Base-by-base conservation (phyloP, 345 rosid species). In the Leavenworthia alabamica region DNA sequence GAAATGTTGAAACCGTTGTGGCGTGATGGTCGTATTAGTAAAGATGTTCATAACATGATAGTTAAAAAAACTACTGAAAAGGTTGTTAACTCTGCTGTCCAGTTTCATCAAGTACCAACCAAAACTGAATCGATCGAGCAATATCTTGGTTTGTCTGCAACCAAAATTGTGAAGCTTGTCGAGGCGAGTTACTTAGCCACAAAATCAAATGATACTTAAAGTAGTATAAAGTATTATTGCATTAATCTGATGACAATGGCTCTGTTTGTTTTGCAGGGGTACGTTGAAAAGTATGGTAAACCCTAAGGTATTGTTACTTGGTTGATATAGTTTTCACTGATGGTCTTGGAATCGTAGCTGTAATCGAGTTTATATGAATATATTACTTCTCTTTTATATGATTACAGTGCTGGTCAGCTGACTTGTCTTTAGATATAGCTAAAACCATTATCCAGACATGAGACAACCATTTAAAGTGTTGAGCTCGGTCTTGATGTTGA, bases 1-100 rank as follows among this genome's bases (percentile, higher is more conserved):
- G 95, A 84, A 44, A 54, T 83, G 57, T 58, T 89, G 78, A 85
- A 82, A 77, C 99, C 99, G 33, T 45, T 73, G 27, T 93, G 99
- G 99, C 85, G 78, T 27, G 88, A 83, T 24, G 96, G 97, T 48
- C 86, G 67, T 73, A 81, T 93, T 29, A 84, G 77, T 78, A 87
- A 86, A 81, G 92, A 89, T 37, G 87, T 75, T 12, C 96, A 87
- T 76, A 87, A 87, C 75, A 72, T 65, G 58, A 76, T 87, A 56
- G 99, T 84, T 29, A 93, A 78, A 74, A 89, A 73, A 62, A 77
- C 92, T 44, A 71, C 77, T 45, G 96, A 85, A 37, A 89, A 93
- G 76, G 85, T 93, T 70, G 70, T 89, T 48, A 47, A 78, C 51
- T 70, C 82, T 53, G 75, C 70, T 10, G 45, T 93, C 56, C 83